Base-by-base conservation (phyloP, 2,329 filamentous ascomycete genomes). In the Xylariaceae sp. region DNA sequence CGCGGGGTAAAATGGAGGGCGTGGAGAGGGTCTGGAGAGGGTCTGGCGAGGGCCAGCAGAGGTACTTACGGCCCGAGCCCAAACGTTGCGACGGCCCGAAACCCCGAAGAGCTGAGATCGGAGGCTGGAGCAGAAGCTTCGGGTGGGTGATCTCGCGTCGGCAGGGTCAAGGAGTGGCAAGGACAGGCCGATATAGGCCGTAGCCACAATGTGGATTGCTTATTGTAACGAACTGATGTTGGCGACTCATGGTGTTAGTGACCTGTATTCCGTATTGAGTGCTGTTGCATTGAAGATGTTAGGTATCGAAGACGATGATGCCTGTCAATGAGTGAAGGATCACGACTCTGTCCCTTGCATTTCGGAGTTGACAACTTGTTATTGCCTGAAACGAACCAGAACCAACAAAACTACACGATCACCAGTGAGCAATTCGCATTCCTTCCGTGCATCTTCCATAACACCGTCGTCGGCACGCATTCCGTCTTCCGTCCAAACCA, bases 1-100 rank as follows among this genome's bases (percentile, higher is more conserved):
- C 65, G 70, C 68, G 70, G 71, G 71, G 71, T 72, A 71, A 67
- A 10, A 41, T 10, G 37, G 23, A 30, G 23, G 23, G 23, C 23
- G 23, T 30, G 23, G 23, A 30, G 23, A 30, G 23, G 23, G 23
- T 30, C 23, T 30, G 23, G 23, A 18, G 17, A 18, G 23, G 23
- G 23, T 4, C 23, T 30, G 23, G 23, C 23, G 23, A 30, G 23
- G 23, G 23, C 23, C 23, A 30, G 23, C 4, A 30, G 23, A 30
- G 23, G 23, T 30, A 30, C 23, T 30, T 30, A 41, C 37, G 37
- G 37, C 37, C 37, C 37, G 37, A 41, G 63, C 61, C 58, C 60
- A 58, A 61, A 63, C 60, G 58, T 63, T 66, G 66, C 68, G 69
- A 71, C 69, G 69, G 69, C 68, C 69, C 69, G 69, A 62, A 48